These are phyloP conservation scores for Micractinium conductrix DNA, from an alignment of 139 green algal genomes.

Conservation along the genomic window DNA sequence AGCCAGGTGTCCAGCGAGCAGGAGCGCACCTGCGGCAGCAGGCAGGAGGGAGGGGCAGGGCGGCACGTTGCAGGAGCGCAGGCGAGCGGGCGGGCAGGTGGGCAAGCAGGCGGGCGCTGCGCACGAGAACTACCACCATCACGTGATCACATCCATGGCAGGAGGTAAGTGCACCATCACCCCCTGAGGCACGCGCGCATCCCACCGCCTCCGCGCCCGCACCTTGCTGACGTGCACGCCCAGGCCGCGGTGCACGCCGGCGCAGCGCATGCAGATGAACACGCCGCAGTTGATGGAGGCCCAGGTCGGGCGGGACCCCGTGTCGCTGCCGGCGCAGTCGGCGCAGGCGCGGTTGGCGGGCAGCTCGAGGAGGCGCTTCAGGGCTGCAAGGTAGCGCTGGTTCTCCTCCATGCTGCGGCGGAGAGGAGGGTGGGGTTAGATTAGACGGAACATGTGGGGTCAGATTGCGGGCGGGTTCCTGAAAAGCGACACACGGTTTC, in stretches of 20 bases:
- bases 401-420: constrained; percentile 77
- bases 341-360: constrained; percentile 67
- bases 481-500: no score
- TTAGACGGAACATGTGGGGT: no score
- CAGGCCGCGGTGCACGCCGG: constrained; percentile 54
- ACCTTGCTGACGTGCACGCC: constrained; percentile 80
- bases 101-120: not conserved
- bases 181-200: no score
- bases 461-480: no score
- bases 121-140: not conserved
- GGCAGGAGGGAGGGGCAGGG: not conserved
- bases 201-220: no score
- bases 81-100: no score
- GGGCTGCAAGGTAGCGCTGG: constrained; percentile 60
- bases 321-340: constrained; percentile 59
- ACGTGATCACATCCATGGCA: no score
- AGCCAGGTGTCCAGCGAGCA: constrained; percentile 74
- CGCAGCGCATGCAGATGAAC: constrained; percentile 80
- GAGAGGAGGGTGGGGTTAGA: no score
- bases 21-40: constrained; percentile 66
- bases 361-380: constrained; percentile 58
- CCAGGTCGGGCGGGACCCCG: constrained; percentile 66
- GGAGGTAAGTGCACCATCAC: no score
- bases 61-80: no score
- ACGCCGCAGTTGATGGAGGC: constrained; percentile 77